Percentiles rank a stretch among this genome's conserved stretches.
phyloP scores from a whole-genome alignment of 2,329 filamentous ascomycete genomes.

The Cladosporium sp. region DNA sequence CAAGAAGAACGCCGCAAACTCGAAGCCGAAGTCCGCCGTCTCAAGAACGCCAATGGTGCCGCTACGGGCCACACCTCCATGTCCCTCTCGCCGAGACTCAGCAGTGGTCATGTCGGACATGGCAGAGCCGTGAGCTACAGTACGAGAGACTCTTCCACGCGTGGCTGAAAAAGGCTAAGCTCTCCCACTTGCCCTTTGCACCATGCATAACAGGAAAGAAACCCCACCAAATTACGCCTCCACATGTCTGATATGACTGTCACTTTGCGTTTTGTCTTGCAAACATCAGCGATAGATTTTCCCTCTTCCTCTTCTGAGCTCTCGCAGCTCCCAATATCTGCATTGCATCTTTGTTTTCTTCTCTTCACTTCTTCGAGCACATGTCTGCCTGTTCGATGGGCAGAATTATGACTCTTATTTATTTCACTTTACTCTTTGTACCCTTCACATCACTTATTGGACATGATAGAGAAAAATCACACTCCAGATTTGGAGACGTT shows the following conservation, averaged over 20 bases:
- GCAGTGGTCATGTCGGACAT: conserved; percentile 4
- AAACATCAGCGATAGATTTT: neutral
- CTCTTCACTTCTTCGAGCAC: neutral
- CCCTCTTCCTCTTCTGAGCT: neutral
- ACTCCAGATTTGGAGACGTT: no score
- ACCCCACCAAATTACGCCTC: neutral
- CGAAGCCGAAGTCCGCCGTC: conserved; percentile 58
- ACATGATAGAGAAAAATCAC: no score
- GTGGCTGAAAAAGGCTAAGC: neutral
- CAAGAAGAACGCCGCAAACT: conserved; percentile 66
- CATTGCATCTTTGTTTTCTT: neutral
- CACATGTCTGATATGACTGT: neutral
- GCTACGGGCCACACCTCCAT: neutral
- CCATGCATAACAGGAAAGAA: no score
- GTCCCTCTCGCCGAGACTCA: conserved; percentile 4
- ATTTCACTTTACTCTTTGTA: no score
- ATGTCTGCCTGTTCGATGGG: no score
- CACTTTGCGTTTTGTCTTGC: neutral
- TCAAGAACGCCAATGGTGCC: conserved; percentile 23
- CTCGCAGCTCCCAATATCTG: no score
- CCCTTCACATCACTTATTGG: no score
- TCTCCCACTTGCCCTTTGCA: neutral
- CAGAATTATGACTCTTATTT: no score
- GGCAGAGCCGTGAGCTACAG: conserved; percentile 10
- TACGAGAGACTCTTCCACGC: conserved; percentile 11